Base-by-base conservation (phyloP, 2,329 filamentous ascomycete species). In the Pseudogymnoascus sp. region DNA sequence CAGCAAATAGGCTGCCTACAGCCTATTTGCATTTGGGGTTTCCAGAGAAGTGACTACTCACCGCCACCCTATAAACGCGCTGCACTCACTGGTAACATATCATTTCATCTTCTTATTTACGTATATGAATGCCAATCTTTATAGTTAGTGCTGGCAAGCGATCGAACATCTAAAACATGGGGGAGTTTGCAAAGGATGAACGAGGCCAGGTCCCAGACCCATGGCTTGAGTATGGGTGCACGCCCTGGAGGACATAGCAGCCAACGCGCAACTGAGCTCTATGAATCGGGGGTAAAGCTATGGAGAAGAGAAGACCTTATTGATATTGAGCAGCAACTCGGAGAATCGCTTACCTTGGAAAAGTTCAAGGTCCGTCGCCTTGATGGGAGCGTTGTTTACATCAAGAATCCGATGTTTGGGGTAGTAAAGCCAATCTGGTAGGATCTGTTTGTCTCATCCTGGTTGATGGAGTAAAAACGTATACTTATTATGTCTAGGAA, bases 321-420 rank as follows among this genome's bases (percentile, higher is more conserved):
- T 45, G 62, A 66, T 18, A 66, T 71, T 52, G 67, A 71, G 60
- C 18, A 63, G 4, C 69, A 72, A 64, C 65, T 72, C 2, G 64
- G 64, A 37, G 60, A 64, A 58, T 69, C 68, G 14, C 43, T 5
- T 45, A 62, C 52, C 14, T 31, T 35, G 21, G 65, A 69, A 60
- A 64, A 63, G n/a, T 72, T 72, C 64, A 70, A 65, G 4, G 65
- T 71, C 23, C 67, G 65, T 52, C 65, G 67, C 63, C 59, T 72
- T 38, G 68, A 72, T 62, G 67, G 67, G 25, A 66, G 58, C 25
- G 31, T 68, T 40, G 40, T 67, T 12, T 52, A 66, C 59, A 69
- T 70, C 23, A 67, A 66, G 58, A 69, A 71, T 55, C 69, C 66
- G 9, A 69, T 66, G 59, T 70, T 65, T 59, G 61, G 64, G 16